These are phyloP conservation scores for Udeniomyces megalosporus DNA, from an alignment of 768 basidiomycete species.

Conservation along the genomic window DNA sequence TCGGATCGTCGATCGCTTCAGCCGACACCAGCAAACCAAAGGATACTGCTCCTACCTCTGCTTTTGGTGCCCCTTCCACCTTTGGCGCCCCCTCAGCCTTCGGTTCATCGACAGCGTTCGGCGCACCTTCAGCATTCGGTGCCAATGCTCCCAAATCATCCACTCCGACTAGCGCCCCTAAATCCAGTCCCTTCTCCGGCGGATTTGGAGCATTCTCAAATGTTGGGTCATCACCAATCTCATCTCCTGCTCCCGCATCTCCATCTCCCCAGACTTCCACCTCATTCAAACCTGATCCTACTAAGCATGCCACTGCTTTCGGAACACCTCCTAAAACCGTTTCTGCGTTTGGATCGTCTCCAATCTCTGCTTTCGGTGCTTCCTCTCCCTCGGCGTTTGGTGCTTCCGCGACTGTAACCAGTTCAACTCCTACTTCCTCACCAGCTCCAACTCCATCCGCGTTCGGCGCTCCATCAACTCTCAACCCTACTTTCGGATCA, in stretches of 20 bases:
- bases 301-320: not conserved
- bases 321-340: not conserved
- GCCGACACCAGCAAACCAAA: not conserved
- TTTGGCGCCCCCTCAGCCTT: constrained; percentile 10
- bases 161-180: too few relatives aligned
- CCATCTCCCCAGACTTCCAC: not conserved
- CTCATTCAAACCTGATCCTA: not conserved
- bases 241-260: not conserved
- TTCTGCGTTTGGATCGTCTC: not conserved
- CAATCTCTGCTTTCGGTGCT: not conserved
- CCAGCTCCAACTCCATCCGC: not conserved
- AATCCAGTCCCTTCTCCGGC: constrained; percentile 7
- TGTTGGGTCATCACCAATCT: not conserved
- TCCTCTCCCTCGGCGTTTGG: not conserved
- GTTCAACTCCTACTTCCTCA: not conserved
- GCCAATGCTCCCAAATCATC: not conserved
- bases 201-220: constrained; percentile 11
- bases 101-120: constrained; percentile 6
- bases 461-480: not conserved
- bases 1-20: not conserved
- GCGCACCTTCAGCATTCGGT: too few relatives aligned
- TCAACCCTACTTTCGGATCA: not conserved
- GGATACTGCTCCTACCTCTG: not conserved
- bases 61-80: constrained; percentile 10
- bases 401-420: not conserved